Evolutionary conservation across 2,329 filamentous ascomycete genomes (phyloP).

Genomic region (Blumeria hordei): DNA sequence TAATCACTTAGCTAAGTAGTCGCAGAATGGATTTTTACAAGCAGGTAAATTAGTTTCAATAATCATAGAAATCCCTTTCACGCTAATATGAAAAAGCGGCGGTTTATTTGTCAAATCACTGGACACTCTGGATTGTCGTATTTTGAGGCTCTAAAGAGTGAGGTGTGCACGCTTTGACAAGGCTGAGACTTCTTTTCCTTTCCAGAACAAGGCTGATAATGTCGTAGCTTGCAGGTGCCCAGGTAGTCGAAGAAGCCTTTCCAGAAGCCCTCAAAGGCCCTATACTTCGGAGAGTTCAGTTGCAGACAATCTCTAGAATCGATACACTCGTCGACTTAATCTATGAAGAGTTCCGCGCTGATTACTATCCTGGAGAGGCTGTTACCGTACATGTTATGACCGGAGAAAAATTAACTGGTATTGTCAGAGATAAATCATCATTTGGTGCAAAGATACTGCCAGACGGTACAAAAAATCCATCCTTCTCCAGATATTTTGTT

Average conservation of each 20-base stretch:
- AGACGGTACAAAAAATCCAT: conserved; percentile 45
- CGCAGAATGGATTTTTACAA: conserved; percentile 77
- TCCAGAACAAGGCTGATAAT: conserved; percentile 11
- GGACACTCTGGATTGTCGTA: conserved; percentile 70
- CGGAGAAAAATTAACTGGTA: conserved; percentile 45
- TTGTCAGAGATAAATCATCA: conserved; percentile 65
- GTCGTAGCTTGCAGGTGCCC: conserved; percentile 46
- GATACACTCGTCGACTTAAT: conserved; percentile 52
- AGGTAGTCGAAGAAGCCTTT: conserved; percentile 77
- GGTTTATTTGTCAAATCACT: conserved; percentile 89
- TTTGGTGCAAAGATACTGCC: conserved; percentile 37
- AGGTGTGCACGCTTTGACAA: conserved; percentile 31
- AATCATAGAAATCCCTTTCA: conserved; percentile 1
- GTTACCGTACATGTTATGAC: conserved; percentile 49
- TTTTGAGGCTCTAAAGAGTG: conserved; percentile 76
- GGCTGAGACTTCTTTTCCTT: neutral
- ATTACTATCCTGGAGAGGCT: conserved; percentile 75
- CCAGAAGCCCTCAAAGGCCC: conserved; percentile 79
- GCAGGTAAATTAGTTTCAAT: conserved; percentile 31
- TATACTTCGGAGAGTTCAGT: conserved; percentile 75
- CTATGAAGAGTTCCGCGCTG: conserved; percentile 59
- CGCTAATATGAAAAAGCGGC: conserved; percentile 22
- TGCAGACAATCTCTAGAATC: conserved; percentile 68
- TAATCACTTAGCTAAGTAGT: conserved; percentile 13
- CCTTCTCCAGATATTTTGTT: conserved; percentile 61